Evolutionary conservation across 345 rosid species (phyloP).

Genomic region (Citrus reticulata): DNA sequence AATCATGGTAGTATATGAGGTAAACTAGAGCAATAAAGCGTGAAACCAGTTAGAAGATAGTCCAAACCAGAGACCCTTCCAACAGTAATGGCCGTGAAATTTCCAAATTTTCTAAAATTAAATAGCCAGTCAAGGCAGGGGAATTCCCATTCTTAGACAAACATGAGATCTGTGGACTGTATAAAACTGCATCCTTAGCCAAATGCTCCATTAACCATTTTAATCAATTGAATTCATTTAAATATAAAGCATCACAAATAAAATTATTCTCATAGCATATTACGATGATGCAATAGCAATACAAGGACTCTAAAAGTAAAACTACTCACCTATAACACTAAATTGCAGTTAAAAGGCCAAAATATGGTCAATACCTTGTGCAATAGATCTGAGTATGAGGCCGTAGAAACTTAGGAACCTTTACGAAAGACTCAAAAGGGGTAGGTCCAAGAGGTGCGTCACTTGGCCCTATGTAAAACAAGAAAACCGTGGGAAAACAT

Average conservation of each 20-base stretch:
- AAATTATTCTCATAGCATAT: neutral
- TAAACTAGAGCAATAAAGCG: neutral
- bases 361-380: slow-evolving; percentile 59
- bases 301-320: neutral
- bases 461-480: slow-evolving; percentile 56
- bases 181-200: neutral
- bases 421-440: slow-evolving; percentile 86
- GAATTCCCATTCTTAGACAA: neutral
- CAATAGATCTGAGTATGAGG: slow-evolving; percentile 94
- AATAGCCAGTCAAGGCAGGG: neutral
- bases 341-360: slow-evolving; percentile 1
- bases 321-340: neutral
- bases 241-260: neutral
- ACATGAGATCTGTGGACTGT: neutral
- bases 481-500: slow-evolving; percentile 12
- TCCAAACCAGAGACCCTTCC: neutral
- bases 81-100: neutral
- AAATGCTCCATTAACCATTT: neutral
- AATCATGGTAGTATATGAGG: neutral
- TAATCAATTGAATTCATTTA: neutral
- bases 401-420: slow-evolving; percentile 89
- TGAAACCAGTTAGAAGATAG: neutral
- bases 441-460: slow-evolving; percentile 93
- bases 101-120: neutral
- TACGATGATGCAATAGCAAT: neutral